Conservation (phyloP, 192 early-diverging fungal species). For the Phycomyces blakesleeanus region DNA sequence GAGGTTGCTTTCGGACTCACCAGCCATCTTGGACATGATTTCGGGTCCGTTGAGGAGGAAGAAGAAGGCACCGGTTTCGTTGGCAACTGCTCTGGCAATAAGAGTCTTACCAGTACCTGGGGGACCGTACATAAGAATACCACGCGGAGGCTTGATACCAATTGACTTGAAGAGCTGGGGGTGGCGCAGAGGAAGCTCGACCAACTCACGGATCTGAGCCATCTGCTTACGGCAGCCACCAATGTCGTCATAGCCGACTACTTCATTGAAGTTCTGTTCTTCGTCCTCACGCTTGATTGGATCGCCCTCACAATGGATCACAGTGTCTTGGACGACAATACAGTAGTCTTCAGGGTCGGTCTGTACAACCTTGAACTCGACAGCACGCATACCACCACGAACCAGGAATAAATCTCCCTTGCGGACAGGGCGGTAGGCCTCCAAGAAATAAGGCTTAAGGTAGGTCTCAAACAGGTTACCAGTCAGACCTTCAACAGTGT, state of each 20-base stretch:
- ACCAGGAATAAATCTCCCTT: slow-evolving; percentile 95
- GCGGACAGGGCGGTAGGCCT: slow-evolving; percentile 94
- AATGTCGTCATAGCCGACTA: slow-evolving; percentile 97
- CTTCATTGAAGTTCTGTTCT: slow-evolving; percentile 82
- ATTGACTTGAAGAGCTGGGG: slow-evolving; percentile 99
- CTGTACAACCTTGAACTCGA: slow-evolving; percentile 99
- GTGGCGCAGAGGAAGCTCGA: slow-evolving; percentile 95
- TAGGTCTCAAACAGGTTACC: slow-evolving; percentile 98
- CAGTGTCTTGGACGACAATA: slow-evolving; percentile 96
- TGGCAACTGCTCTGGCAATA: slow-evolving; percentile 97
- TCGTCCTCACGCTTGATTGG: slow-evolving; percentile 99
- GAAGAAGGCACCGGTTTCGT: slow-evolving; percentile 99
- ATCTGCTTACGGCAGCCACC: slow-evolving; percentile 98
- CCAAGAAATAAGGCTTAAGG: slow-evolving; percentile 97
- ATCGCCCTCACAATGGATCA: slow-evolving; percentile 98
- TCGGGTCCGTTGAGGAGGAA: slow-evolving; percentile 99
- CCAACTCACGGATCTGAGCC: slow-evolving; percentile 98
- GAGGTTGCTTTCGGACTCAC: slow-evolving; percentile 95
- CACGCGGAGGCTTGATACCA: slow-evolving; percentile 98
- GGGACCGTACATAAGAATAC: slow-evolving; percentile 96
- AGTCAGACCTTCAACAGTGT: slow-evolving; percentile 95
- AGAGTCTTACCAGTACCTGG: slow-evolving; percentile 99
- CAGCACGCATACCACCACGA: slow-evolving; percentile 93
- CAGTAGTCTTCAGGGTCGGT: slow-evolving; percentile 93
- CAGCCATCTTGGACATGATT: slow-evolving; percentile 99